These are phyloP conservation scores for Aspergillus neotritici DNA, from an alignment of 2,329 filamentous ascomycete species.

Conservation along the genomic window DNA sequence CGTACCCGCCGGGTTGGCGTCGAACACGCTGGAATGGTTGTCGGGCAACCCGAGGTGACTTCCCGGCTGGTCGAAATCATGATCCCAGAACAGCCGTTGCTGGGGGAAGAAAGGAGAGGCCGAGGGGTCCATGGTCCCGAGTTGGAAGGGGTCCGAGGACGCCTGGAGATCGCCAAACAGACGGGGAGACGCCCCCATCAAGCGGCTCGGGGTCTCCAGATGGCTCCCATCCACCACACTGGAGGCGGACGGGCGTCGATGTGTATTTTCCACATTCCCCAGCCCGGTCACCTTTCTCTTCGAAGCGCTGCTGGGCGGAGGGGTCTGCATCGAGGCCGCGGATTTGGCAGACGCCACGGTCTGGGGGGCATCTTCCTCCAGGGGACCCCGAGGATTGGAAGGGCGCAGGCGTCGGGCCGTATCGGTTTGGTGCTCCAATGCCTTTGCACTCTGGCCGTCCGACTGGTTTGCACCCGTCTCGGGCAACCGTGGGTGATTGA, in stretches of 20 bases:
- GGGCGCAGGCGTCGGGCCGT: slow-evolving; percentile 30
- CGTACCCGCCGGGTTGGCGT: slow-evolving; percentile 10
- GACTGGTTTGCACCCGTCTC: slow-evolving; percentile 11
- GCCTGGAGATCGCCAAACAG: slow-evolving; percentile 52
- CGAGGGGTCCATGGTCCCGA: slow-evolving; percentile 47
- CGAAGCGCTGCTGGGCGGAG: slow-evolving; percentile 55
- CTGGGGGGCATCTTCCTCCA: slow-evolving; percentile 28
- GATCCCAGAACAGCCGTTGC: slow-evolving; percentile 47
- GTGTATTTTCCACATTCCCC: slow-evolving; percentile 18
- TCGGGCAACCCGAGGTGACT: slow-evolving; percentile 14
- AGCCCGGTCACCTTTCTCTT: slow-evolving; percentile 42
- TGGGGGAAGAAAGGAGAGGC: slow-evolving; percentile 55
- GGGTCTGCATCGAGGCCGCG: slow-evolving; percentile 53
- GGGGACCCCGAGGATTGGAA: slow-evolving; percentile 21
- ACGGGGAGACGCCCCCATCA: slow-evolving; percentile 41
- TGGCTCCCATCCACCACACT: slow-evolving; percentile 21
- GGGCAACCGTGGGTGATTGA: slow-evolving; percentile 17
- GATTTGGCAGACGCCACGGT: slow-evolving; percentile 36
- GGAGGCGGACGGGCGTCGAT: slow-evolving; percentile 18
- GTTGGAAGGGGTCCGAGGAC: slow-evolving; percentile 53
- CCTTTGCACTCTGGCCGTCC: slow-evolving; percentile 16
- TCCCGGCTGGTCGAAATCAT: slow-evolving; percentile 28
- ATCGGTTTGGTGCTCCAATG: slow-evolving; percentile 27
- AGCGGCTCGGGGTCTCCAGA: slow-evolving; percentile 43
- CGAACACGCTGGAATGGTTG: slow-evolving; percentile 19